Percentiles rank a stretch among this genome's conserved stretches.
Conservation (phyloP, 495 filamentous ascomycete genomes). For the Penicillium manginii region DNA sequence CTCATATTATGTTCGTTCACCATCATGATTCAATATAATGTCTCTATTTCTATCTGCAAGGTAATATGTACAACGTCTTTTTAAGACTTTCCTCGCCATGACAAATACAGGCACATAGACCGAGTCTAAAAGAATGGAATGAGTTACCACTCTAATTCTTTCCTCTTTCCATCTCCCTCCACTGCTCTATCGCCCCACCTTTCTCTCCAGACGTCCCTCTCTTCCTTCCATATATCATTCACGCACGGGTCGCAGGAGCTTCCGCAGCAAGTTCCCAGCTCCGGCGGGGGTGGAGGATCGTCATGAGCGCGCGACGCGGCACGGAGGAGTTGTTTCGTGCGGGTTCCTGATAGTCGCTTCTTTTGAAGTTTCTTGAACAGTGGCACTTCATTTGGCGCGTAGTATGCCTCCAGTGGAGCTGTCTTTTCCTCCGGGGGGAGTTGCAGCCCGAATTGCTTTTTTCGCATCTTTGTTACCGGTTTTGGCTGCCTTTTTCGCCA, state of each 20-base stretch:
- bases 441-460: background rate
- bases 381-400: conserved; percentile 30
- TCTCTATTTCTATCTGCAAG: background rate
- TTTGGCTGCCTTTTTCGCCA: background rate
- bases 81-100: background rate
- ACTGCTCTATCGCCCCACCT: conserved; percentile 38
- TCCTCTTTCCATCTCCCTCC: conserved; percentile 28
- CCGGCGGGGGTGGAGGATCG: conserved; percentile 44
- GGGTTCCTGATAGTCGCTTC: conserved; percentile 36
- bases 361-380: conserved; percentile 36
- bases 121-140: background rate
- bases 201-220: conserved; percentile 44
- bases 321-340: conserved; percentile 44
- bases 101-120: background rate
- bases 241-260: conserved; percentile 51
- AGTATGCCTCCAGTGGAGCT: conserved; percentile 27
- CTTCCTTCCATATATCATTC: conserved; percentile 45
- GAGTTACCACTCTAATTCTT: conserved; percentile 27
- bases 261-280: conserved; percentile 43
- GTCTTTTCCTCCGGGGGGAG: conserved; percentile 4
- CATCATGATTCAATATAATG: no score
- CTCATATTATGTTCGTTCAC: background rate
- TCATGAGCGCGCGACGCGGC: conserved; percentile 37
- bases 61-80: background rate
- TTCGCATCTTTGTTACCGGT: background rate